Evolutionary conservation across 2,329 filamentous ascomycete genomes (phyloP), one percentile per base, ranked within the genome.

Genomic region (Aspergillus fumigatiaffinis): DNA sequence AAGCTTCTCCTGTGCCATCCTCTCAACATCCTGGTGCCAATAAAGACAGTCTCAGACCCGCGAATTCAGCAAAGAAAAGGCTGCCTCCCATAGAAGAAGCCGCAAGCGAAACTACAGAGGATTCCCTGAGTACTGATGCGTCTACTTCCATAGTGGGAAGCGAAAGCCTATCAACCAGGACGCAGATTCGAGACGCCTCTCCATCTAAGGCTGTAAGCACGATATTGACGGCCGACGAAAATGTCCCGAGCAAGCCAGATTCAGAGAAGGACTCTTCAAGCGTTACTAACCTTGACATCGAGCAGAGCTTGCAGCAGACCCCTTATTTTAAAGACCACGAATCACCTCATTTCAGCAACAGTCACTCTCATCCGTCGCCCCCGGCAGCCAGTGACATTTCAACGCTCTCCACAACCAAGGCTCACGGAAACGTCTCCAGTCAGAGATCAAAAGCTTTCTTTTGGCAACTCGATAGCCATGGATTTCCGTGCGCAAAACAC

Each of bases 391-490:
- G 14, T 47, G 50, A 49, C 8, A n/a, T 44, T 25, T 14, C 44
- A 10, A 46, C 44, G 14, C n/a, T n/a, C 20, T 49, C 59, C 7
- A 57, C 49, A 20, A 35, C 35, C n/a, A 50, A 62, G 77, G 14
- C 44, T 28, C 48, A 52, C n/a, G 21, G 41, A 1, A 54, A 9
- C 5, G 35, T 53, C 38, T 51, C 56, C 9, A 55, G 32, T 17
- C 55, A 58, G n/a, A 66, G 63, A 41, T 60, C 60, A 9, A 52
- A 59, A 8, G 59, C 56, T 1, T 70, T 65, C 46, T 67, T 67
- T 51, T 71, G 62, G 59, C 65, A 85, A 78, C 54, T 82, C 75
- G 58, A 84, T 76, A 61, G 80, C 76, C 20, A 79, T 77, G 17
- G 80, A 72, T 76, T 84, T 75, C 65, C 56, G n/a, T 76, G 74